Evolutionary conservation across 306 rosid species (phyloP), one percentile per base, ranked within the genome.

Genomic region (Psophocarpus tetragonolobus): DNA sequence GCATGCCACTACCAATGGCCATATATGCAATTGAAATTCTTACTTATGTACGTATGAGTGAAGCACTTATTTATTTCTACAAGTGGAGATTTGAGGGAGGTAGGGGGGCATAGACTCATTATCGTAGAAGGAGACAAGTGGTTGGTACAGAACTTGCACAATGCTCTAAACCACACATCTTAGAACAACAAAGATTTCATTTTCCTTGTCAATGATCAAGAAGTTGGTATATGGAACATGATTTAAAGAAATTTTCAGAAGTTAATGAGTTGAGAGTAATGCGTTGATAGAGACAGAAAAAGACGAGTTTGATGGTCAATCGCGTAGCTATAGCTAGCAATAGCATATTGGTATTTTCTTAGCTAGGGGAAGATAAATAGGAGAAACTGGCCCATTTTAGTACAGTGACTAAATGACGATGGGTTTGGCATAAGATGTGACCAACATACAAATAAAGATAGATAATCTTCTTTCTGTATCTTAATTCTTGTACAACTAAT

Each of bases 361-460:
- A 38, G 39, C 13, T 29, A 58, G 21, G 24, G n/a, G 9, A 1
- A 45, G 15, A 14, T 1, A 42, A 32, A 23, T 38, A 24, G 32
- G 33, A 2, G 12, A 39, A 15, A 53, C 18, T 73, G 82, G 86
- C n/a, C 83, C 84, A 78, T 80, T 62, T 54, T 39, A 20, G 17
- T 21, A 47, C 6, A n/a, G 54, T 51, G 21, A 61, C 5, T 63
- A 44, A 44, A 71, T 35, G 30, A 41, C 32, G 60, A 76, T 87
- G 92, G 90, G 88, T 85, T 88, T 62, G 88, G 26, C 58, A 51
- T 4, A 51, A 51, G 27, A 18, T 51, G 26, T 54, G 32, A 54
- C 15, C 6, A 54, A 51, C 7, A 51, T 8, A 51, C 5, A 51
- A 51, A 8, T 18, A n/a, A n/a, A n/a, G 57, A 50, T 4, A 17